phyloP scores from a whole-genome alignment of 2,329 filamentous ascomycete genomes.

The Sclerotinia borealis region DNA sequence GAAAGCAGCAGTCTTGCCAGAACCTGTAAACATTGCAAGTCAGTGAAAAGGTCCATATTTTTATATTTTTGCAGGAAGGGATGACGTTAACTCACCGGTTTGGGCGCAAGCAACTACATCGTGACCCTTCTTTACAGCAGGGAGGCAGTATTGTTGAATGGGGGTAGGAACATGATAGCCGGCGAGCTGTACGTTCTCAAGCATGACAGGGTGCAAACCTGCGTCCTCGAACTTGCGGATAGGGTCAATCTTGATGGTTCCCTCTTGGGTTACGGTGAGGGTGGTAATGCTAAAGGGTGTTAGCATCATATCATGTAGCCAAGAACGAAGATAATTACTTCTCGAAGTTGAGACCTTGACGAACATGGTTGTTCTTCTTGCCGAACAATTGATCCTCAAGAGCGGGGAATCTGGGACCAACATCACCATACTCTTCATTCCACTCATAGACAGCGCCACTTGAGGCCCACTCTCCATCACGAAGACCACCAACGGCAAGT shows the following conservation, averaged over 20 bases:
- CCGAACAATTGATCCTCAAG: slow-evolving; percentile 76
- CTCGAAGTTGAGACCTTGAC: slow-evolving; percentile 56
- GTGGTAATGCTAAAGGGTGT: slow-evolving; percentile 42
- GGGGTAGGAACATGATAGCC: slow-evolving; percentile 72
- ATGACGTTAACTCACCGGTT: slow-evolving; percentile 59
- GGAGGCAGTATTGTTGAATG: slow-evolving; percentile 80
- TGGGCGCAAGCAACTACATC: slow-evolving; percentile 89
- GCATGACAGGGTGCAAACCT: slow-evolving; percentile 78
- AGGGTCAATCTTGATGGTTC: slow-evolving; percentile 44
- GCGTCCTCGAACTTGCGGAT: slow-evolving; percentile 62
- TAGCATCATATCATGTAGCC: slow-evolving; percentile 19
- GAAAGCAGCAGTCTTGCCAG: slow-evolving; percentile 93
- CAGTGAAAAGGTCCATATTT: background rate
- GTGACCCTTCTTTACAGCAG: slow-evolving; percentile 66
- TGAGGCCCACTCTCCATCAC: slow-evolving; percentile 25
- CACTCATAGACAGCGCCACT: slow-evolving; percentile 62
- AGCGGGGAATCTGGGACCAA: slow-evolving; percentile 64
- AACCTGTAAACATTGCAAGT: slow-evolving; percentile 52
- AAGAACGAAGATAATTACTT: slow-evolving; percentile 40
- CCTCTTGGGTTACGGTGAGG: slow-evolving; percentile 54
- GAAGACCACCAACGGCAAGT: slow-evolving; percentile 22
- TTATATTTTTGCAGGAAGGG: background rate
- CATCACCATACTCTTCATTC: slow-evolving; percentile 78
- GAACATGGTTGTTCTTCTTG: slow-evolving; percentile 39
- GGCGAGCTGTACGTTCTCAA: slow-evolving; percentile 68